Conservation (phyloP, 345 rosid species). For the Excoecaria agallocha region DNA sequence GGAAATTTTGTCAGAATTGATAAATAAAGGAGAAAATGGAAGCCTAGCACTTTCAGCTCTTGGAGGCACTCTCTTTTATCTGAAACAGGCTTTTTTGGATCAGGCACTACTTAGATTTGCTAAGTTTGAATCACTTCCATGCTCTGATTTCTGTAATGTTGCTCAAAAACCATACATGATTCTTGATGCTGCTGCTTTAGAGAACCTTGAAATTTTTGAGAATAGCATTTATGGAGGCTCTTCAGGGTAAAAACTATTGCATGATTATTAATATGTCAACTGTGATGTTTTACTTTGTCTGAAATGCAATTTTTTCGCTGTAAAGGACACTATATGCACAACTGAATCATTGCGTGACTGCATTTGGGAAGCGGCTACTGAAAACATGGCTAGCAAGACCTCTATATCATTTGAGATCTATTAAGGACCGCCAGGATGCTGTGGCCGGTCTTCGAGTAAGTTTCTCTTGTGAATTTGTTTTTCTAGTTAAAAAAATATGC, state of each 20-base stretch:
- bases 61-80: conserved; percentile 89
- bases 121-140: conserved; percentile 76
- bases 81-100: conserved; percentile 83
- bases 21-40: conserved; percentile 49
- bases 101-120: conserved; percentile 90
- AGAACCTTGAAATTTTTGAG: conserved; percentile 97
- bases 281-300: conserved; percentile 17
- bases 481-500: too few relatives aligned
- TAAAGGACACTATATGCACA: conserved; percentile 84
- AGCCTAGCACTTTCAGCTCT: conserved; percentile 86
- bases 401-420: conserved; percentile 53
- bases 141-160: conserved; percentile 49
- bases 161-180: conserved; percentile 73
- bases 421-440: conserved; percentile 96
- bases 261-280: conserved; percentile 17
- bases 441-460: conserved; percentile 46
- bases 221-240: conserved; percentile 80
- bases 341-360: conserved; percentile 90
- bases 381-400: conserved; percentile 96
- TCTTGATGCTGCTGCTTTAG: conserved; percentile 96
- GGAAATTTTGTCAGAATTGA: conserved; percentile 49
- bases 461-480: too few relatives aligned
- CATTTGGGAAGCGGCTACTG: conserved; percentile 86
- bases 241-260: conserved; percentile 56
- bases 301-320: conserved; percentile 21